Base-by-base conservation (phyloP, 306 rosid species). In the Cotoneaster glaucophyllus region DNA sequence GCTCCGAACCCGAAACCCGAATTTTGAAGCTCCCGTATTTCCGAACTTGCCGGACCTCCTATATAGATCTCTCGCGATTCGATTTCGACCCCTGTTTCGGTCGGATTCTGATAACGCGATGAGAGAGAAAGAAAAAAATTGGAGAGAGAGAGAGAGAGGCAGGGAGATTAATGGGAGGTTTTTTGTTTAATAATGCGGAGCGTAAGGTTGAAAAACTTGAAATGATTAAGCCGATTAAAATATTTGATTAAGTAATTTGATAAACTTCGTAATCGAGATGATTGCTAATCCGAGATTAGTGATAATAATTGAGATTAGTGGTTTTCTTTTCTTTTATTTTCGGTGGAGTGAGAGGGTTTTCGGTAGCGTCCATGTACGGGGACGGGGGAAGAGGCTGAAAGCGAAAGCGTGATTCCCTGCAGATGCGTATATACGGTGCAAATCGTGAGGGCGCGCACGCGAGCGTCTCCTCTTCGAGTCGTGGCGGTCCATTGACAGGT, bases 1-100 rank as follows among this genome's bases (percentile, higher is more conserved):
- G 58, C 66, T 78, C 85, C 73, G 71, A 74, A 76, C 72, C 78
- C 71, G 74, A 41, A 67, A 68, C 80, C 24, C 62, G 78, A 58
- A 52, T 77, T 4, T 1, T n/a, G 67, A 75, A 74, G 50, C 71
- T 80, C 76, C 54, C 25, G 54, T 48, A 15, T 68, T 50, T 63
- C n/a, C 74, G 34, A 70, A 73, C 12, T 77, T 32, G 4, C 81
- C 53, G 61, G 18, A 63, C 54, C 68, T 43, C n/a, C 28, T 14
- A 64, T 37, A 17, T 72, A 28, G 85, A 84, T 67, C 73, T 69
- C 80, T 67, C 48, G 3, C 54, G 69, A 81, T 69, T 75, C 77
- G 68, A 29, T 64, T 64, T 56, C 14, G 76, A 82, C 76, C 65
- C 78, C 54, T 32, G 73, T 56, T 56, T 54, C 34, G 66, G 61